Percentiles rank a stretch among this genome's conserved stretches.
Evolutionary conservation across 2,329 filamentous ascomycete species (phyloP).

Genomic region (Laburnicola sp.): DNA sequence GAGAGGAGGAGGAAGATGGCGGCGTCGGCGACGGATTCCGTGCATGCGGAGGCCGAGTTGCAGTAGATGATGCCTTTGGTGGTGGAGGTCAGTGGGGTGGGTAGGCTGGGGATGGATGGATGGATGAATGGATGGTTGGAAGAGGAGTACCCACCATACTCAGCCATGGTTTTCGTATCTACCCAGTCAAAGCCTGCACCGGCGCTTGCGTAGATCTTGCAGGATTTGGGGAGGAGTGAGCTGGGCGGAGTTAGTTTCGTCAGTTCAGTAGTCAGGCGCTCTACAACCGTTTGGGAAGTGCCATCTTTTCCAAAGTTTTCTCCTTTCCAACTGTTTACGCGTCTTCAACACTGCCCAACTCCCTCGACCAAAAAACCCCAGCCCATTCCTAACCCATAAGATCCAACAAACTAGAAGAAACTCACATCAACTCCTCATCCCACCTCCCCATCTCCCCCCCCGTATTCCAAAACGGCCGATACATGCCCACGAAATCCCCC

Average conservation of each 20-base stretch:
- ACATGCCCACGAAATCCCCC: conserved; percentile 53
- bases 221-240: conserved; percentile 52
- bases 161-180: conserved; percentile 62
- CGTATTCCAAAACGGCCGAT: conserved; percentile 66
- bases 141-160: conserved; percentile 55
- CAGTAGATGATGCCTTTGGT: conserved; percentile 67
- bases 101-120: neutral
- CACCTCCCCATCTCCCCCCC: conserved; percentile 68
- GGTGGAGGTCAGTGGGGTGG: neutral
- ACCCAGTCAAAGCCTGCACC: conserved; percentile 68
- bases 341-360: no score
- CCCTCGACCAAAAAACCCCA: no score
- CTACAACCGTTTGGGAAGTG: neutral
- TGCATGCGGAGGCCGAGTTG: conserved; percentile 70
- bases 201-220: conserved; percentile 62
- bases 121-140: neutral
- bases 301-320: neutral
- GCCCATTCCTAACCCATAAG: no score
- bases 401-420: neutral
- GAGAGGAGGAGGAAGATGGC: conserved; percentile 69
- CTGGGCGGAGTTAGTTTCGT: conserved; percentile 35
- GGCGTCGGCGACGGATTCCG: conserved; percentile 73
- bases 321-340: neutral
- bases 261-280: neutral
- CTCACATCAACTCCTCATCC: conserved; percentile 60